Conservation (phyloP, 139 green algal genomes). For the Raphidocelis subcapitata region DNA sequence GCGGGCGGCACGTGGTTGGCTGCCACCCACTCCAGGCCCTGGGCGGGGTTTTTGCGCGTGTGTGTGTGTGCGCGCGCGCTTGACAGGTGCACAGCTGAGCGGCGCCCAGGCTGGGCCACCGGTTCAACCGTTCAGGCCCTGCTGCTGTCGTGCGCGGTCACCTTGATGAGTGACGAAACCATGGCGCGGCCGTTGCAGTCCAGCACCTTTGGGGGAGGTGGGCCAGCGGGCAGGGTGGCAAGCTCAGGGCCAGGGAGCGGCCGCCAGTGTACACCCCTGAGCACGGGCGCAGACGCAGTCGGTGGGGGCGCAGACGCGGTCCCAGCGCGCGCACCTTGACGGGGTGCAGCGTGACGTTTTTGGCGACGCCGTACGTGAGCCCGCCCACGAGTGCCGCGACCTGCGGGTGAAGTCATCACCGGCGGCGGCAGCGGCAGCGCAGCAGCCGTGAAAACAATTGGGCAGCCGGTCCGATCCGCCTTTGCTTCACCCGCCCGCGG, state of each 20-base stretch:
- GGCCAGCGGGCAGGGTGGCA: background rate
- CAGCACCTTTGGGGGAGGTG: conserved; percentile 18
- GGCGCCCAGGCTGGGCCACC: too few relatives aligned
- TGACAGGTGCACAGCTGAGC: too few relatives aligned
- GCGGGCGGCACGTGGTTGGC: conserved; percentile 53
- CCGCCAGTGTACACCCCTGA: too few relatives aligned
- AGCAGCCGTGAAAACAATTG: too few relatives aligned
- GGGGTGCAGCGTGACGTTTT: conserved; percentile 56
- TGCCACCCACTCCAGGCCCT: conserved; percentile 68
- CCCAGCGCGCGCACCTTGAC: conserved; percentile 3
- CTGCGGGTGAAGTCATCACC: background rate
- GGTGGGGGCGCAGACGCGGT: too few relatives aligned
- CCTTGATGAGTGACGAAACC: conserved; percentile 34
- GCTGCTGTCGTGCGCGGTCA: too few relatives aligned
- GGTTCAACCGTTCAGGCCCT: too few relatives aligned
- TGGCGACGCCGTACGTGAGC: conserved; percentile 66
- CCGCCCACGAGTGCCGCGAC: conserved; percentile 33
- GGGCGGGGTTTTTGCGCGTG: background rate
- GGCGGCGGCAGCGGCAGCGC: too few relatives aligned
- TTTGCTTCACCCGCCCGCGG: too few relatives aligned
- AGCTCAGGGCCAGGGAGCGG: background rate
- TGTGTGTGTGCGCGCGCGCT: too few relatives aligned
- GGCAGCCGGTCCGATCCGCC: too few relatives aligned
- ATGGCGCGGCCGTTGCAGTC: conserved; percentile 58
- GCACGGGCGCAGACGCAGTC: too few relatives aligned